Evolutionary conservation across 345 rosid genomes (phyloP).

Genomic region (Boechera divaricarpa): DNA sequence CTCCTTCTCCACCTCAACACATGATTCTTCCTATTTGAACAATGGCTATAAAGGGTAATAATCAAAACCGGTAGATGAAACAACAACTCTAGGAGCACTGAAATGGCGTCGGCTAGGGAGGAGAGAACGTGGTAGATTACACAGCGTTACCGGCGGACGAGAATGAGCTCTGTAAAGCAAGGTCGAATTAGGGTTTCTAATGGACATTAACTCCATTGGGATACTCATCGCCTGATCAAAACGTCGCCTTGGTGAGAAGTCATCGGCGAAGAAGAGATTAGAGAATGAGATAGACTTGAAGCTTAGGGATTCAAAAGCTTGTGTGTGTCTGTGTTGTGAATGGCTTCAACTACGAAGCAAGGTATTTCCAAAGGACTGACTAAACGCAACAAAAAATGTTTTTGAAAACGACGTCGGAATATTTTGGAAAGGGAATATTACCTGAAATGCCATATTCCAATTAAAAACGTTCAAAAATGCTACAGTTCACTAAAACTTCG

Average conservation of each 20-base stretch:
- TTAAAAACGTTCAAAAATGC: too few relatives aligned
- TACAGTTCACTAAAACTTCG: too few relatives aligned
- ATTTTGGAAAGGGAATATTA: too few relatives aligned
- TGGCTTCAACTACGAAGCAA: conserved; percentile 42
- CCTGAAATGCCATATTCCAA: too few relatives aligned
- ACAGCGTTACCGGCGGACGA: conserved; percentile 31
- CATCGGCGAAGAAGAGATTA: conserved; percentile 22
- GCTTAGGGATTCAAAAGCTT: conserved; percentile 37
- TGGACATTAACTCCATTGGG: conserved; percentile 48
- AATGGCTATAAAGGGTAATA: conserved; percentile 1
- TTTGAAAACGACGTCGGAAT: conserved; percentile 36
- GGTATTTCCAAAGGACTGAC: conserved; percentile 19
- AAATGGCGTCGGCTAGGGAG: conserved; percentile 36
- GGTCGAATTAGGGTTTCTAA: conserved; percentile 49
- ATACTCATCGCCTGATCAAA: conserved; percentile 37
- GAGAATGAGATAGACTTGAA: background rate
- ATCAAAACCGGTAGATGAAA: conserved; percentile 39
- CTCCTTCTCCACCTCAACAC: conserved; percentile 68
- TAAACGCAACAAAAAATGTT: conserved; percentile 13
- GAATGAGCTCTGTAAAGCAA: conserved; percentile 35
- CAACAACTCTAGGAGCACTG: conserved; percentile 30
- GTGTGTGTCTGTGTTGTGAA: background rate
- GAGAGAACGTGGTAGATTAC: conserved; percentile 36
- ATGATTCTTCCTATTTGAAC: conserved; percentile 54
- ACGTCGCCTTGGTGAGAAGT: conserved; percentile 4